Base-by-base conservation (phyloP, 192 early-diverging fungal species). In the Backusella mclennaniae region DNA sequence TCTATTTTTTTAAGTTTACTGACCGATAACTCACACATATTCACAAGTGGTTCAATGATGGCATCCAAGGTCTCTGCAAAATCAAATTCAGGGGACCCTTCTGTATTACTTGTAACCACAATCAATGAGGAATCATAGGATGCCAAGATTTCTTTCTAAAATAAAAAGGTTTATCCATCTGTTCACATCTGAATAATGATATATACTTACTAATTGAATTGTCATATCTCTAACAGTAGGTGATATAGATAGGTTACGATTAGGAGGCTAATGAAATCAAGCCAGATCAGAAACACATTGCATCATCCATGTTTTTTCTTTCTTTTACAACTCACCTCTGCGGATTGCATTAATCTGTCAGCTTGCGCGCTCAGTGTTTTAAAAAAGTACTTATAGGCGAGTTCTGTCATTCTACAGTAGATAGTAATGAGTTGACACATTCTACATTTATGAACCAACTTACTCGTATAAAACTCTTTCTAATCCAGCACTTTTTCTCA, bases 101-200 rank as follows among this genome's bases (percentile, higher is more conserved):
- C 75, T 1, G 38, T 71, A 6, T 82, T 79, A 23, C 86, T 78
- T 5, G 86, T 84, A 1, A 77, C 80, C 1, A 87, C 80, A 17
- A 94, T 82, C 53, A 93, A 84, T 6, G 93, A 93, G 7, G 89
- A 86, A 38, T 92, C 92, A 77, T 94, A 95, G 3, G 93, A 93
- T 23, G 91, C 88, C 88, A 95, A 89, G 35, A 96, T 92, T 76
- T 93, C 93, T 80, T 90, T 91, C 88, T 39, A 39, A 39, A 35
- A 67, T 33, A n/a, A 26, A 46, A 11, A 66, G 66, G 0, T 73
- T 49, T 44, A 31, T 31, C 6, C 21, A n/a, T 38, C 15, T 29
- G 17, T 78, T 36, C 26, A 29, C 17, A 44, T 35, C 33, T 1
- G 31, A 31, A 69, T 15, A 42, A 75, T 12, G 38, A 15, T 9